Base-by-base conservation (phyloP, 2,329 filamentous ascomycete genomes). In the Alternaria sp. region DNA sequence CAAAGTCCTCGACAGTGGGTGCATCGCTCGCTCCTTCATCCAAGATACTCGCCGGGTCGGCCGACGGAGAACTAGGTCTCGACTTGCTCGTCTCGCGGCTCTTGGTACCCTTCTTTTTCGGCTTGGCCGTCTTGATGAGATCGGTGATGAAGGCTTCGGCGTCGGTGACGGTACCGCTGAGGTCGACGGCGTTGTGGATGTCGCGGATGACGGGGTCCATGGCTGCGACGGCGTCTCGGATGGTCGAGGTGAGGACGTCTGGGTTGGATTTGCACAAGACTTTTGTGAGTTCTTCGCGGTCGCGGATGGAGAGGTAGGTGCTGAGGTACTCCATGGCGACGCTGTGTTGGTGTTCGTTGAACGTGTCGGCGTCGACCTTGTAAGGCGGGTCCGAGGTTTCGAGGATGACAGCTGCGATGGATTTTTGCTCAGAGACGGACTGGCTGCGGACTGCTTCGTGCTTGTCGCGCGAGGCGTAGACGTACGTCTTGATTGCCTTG, bases 191-290 rank as follows among this genome's bases (percentile, higher is more conserved):
- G 55, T 91, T 86, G 74, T 94, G 92, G 7, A 94, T 82, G 3
- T 84, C 81, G 22, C 91, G 85, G 57, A 95, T 92, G 60, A 93
- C 87, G 0, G 90, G 90, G 54, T 93, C 91, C 66, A 91, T 92
- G 2, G 89, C 89, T 0, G 84, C 81, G 6, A 93, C 85, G 0
- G 84, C 77, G 59, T 92, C 89, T 30, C 86, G 85, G 49, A 94
- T 80, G 1, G 87, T 84, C 9, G 87, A 84, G 0, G 92, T 94
- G n/a, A 93, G 83, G 10, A 90, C 83, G 68, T 94, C 92, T 0
- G 92, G 92, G 25, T 84, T 86, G 46, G 87, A 84, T 14, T 86
- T 86, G 76, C 92, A 94, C 14, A 93, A 79, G 0, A 88, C 85
- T 12, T 84, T 83, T 12, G 87, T 86, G 50, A 94, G 88, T 67